Evolutionary conservation across 768 basidiomycete species (phyloP), one percentile per base, ranked within the genome.

Genomic region (Tubosaeta sp.): DNA sequence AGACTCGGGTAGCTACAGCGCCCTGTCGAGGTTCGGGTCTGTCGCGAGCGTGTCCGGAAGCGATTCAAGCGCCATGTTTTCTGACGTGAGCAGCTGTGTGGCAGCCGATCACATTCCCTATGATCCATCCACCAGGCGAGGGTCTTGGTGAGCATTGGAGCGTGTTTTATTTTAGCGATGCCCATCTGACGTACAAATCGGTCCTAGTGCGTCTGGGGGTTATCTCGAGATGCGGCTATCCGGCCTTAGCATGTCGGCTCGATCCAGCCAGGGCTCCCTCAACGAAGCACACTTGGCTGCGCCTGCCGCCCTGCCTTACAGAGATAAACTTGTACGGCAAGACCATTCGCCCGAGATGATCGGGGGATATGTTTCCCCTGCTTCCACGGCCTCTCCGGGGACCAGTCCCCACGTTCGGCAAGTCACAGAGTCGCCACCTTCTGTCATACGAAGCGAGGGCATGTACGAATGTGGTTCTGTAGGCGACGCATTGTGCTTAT

Each of bases 31-130:
- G 55, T 85, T 84, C 59, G 77, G 81, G 4, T 85, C 83, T 3
- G 77, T 85, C 52, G 77, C 77, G 5, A 84, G 83, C 9, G 67
- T 83, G 35, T 76, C 78, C 8, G 81, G 81, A 25, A 84, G 82
- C 62, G 82, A 84, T 11, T 72, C 83, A 0, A 84, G 81, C 11
- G 72, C 73, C 7, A 74, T 77, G 55, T 79, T 71, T 45, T 74
- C 79, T 8, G 78, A 81, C 5, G 69, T 75, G 42, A 68, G 71
- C 54, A 72, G 68, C 33, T 68, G 68, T 59, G 66, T 62, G 43
- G 66, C 61, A 11, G 64, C 55, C 35, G 68, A 68, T 50, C 71
- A 65, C 44, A 44, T 59, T 38, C 66, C 52, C 3, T 71, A 62
- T 33, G 69, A 67, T 59, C 50, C 70, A 17, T 70, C 73, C 27